Base-by-base conservation (phyloP, 2,329 filamentous ascomycete genomes). In the Neurospora sp. region DNA sequence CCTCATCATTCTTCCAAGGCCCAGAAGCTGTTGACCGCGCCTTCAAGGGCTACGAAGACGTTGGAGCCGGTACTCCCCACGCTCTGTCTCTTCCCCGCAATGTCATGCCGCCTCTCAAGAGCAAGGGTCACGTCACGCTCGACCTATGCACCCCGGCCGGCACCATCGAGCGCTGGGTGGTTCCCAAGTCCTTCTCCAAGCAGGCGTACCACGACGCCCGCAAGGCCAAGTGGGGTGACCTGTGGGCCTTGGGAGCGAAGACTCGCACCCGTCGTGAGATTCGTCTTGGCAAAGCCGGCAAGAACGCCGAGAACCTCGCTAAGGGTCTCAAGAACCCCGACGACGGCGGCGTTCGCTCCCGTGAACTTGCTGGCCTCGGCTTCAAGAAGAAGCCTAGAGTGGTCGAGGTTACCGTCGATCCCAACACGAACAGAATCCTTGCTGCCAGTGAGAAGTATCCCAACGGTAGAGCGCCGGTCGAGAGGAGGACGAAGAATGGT, bases 191-290 rank as follows among this genome's bases (percentile, higher is more conserved):
- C 71, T 96, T 90, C 80, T 90, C 90, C 78, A 89, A 87, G 75
- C 88, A 91, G 75, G 93, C 93, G 0, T 98, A 95, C 81, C 92
- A 92, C 75, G 96, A 98, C 78, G 96, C 96, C 41, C 89, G 96
- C 72, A 99, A 99, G 81, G 87, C 91, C 0, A 83, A 82, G 68
- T 98, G 95, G 96, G 96, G 96, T 46, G 96, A 98, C 78, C 83
- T 98, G 10, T 99, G 96, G 96, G 93, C 95, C 0, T 84, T 98
- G 0, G 96, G 96, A 0, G 95, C 94, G 28, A 98, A 98, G 84
- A 96, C 93, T 0, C 86, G 93, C 12, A 86, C 91, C 4, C 77
- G 80, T 2, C 83, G 92, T 66, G 83, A 82, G 15, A 81, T 91
- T 62, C 86, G 89, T 8, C 80, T 91, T 3, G 91, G 91, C 68